phyloP scores from a whole-genome alignment of 2,329 filamentous ascomycete genomes.

The Pezicula carpinea region DNA sequence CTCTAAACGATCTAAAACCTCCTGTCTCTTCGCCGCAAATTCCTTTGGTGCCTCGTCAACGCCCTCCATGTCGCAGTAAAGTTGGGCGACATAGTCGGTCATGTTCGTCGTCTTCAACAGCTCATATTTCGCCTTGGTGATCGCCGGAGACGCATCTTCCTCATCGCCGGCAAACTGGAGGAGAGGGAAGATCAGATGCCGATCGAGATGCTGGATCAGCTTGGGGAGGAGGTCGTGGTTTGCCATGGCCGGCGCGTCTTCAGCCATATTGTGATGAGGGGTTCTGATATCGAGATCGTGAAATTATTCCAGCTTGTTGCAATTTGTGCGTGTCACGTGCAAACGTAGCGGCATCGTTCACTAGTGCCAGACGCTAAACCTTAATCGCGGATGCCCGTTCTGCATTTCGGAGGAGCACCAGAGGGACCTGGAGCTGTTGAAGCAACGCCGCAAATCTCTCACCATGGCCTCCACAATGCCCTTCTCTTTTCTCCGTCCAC shows the following conservation, averaged over 20 bases:
- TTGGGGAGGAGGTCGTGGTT: slow-evolving; percentile 65
- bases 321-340: slow-evolving; percentile 17
- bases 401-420: no score
- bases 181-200: slow-evolving; percentile 93
- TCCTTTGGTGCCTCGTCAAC: slow-evolving; percentile 75
- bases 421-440: background rate
- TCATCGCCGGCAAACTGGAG: slow-evolving; percentile 85
- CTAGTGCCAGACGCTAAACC: slow-evolving; percentile 8
- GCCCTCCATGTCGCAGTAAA: slow-evolving; percentile 86
- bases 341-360: slow-evolving; percentile 2
- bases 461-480: slow-evolving; percentile 16
- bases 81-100: slow-evolving; percentile 92
- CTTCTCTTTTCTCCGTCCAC: slow-evolving; percentile 28
- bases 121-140: slow-evolving; percentile 84
- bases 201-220: slow-evolving; percentile 86
- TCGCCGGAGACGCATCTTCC: slow-evolving; percentile 69
- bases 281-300: background rate
- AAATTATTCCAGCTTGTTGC: slow-evolving; percentile 6
- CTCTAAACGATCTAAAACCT: slow-evolving; percentile 78
- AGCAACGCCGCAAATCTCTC: no score
- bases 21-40: slow-evolving; percentile 83
- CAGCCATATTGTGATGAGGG: slow-evolving; percentile 13
- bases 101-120: slow-evolving; percentile 97
- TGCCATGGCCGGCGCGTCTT: slow-evolving; percentile 48
- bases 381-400: slow-evolving; percentile 3